Evolutionary conservation across 305 asterid genomes (phyloP), one percentile per base, ranked within the genome.

Genomic region (Rubia peregrina): DNA sequence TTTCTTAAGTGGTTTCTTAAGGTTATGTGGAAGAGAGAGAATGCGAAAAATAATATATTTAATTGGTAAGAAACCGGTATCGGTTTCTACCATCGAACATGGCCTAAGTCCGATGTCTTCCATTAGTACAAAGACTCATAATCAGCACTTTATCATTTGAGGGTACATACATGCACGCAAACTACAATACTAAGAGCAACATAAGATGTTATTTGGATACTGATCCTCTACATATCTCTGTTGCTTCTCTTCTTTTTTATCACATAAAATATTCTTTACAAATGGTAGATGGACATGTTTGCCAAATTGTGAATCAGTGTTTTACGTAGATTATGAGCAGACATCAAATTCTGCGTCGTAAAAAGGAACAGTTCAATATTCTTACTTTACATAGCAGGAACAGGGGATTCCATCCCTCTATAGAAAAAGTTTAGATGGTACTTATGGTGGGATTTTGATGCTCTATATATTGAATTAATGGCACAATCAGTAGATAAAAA

Each of bases 201-300:
- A 46, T n/a, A 49, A 68, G 71, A 30, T 51, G 33, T 68, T 33
- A 68, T 51, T 68, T 51, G 61, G 46, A 16, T 19, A 51, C 5
- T 14, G 9, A 3, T 40, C 10, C 53, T 64, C 68, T n/a, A 40
- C 49, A 40, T 7, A 40, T 8, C 1, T 64, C 5, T 24, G 7
- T n/a, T 38, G 51, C 6, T 10, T 63, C n/a, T 62, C 22, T 38
- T 40, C 49, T 64, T 40, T 64, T 40, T 40, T 9, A 16, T 26
- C 33, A 41, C 13, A 64, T 41, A 9, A 46, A 30, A 21, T 4
- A 42, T 53, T 9, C 1, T 14, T 5, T 1, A 8, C 8, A 16
- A 48, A 40, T 9, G 9, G 46, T 68, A 68, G 1, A 49, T 30
- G n/a, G n/a, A 7, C 9, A 11, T 57, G 26, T 26, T 13, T 24